Percentiles rank a stretch among this genome's conserved stretches.
phyloP scores from a whole-genome alignment of 306 rosid species.

The Argentina anserina region DNA sequence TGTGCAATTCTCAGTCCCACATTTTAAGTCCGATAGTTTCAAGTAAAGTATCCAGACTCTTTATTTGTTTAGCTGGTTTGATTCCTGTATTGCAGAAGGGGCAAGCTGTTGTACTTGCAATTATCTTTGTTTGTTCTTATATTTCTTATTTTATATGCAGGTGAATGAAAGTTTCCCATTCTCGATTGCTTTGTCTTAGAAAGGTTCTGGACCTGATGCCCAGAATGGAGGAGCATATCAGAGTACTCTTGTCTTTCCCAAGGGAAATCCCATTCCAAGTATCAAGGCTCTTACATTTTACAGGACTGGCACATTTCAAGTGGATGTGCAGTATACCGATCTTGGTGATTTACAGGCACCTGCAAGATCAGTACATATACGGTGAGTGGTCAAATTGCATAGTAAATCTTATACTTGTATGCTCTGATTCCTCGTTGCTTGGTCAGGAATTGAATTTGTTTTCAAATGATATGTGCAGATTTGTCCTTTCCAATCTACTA shows the following conservation, averaged over 20 bases:
- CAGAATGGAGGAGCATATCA: conserved; percentile 50
- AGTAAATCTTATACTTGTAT: not conserved
- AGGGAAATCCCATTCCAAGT: conserved; percentile 81
- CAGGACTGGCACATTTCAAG: conserved; percentile 64
- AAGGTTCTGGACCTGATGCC: conserved; percentile 63
- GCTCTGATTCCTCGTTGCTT: not conserved
- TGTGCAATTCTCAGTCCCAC: conserved; percentile 98
- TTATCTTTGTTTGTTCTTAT: not conserved
- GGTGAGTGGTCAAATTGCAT: conserved; percentile 38
- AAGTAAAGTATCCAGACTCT: conserved; percentile 39
- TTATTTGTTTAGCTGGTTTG: not conserved
- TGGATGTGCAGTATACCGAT: conserved; percentile 72
- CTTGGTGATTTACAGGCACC: conserved; percentile 52
- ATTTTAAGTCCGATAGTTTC: conserved; percentile 87
- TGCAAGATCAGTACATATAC: conserved; percentile 69
- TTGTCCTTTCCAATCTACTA: conserved; percentile 72
- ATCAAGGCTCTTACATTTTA: conserved; percentile 66
- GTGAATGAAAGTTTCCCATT: conserved; percentile 82
- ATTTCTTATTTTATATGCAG: conserved; percentile 33
- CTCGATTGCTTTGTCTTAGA: conserved; percentile 72
- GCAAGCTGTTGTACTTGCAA: not conserved
- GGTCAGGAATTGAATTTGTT: not conserved
- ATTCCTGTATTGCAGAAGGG: not conserved
- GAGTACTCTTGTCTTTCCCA: conserved; percentile 64
- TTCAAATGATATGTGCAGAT: conserved; percentile 44